Evolutionary conservation across 371 early-diverging fungal genomes (phyloP).

Genomic region (Thermomucor indicae-seudaticae): DNA sequence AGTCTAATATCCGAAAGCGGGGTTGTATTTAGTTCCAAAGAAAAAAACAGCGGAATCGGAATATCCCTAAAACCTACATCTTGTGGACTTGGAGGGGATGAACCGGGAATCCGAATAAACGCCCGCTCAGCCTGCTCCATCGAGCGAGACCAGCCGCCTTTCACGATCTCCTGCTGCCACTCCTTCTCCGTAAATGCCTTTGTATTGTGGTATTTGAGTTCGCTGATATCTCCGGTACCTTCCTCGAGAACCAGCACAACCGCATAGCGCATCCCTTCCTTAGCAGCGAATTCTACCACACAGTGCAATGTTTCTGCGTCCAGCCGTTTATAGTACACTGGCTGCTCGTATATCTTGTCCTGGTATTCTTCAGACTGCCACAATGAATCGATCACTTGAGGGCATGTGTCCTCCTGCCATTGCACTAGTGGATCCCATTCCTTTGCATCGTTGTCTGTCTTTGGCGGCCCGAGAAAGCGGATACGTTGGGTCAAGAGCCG

Average conservation of each 20-base stretch:
- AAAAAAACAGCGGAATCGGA: not conserved
- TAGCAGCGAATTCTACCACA: conserved; percentile 30
- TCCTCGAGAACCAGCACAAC: conserved; percentile 30
- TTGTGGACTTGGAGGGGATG: not conserved
- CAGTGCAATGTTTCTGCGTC: conserved; percentile 39
- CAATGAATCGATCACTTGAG: conserved; percentile 24
- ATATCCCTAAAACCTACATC: not conserved
- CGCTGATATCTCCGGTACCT: conserved; percentile 26
- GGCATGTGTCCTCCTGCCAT: conserved; percentile 40
- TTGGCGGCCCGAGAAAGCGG: conserved; percentile 17
- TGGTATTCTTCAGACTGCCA: conserved; percentile 21
- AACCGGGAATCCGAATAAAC: conserved; percentile 16
- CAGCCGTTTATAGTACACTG: conserved; percentile 41
- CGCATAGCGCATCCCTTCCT: conserved; percentile 22
- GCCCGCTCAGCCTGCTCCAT: conserved; percentile 36
- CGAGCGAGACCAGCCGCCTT: conserved; percentile 22
- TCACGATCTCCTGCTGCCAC: conserved; percentile 31
- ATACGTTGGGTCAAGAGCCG: conserved; percentile 32
- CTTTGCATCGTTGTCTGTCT: conserved; percentile 2
- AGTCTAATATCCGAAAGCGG: not conserved
- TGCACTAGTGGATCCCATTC: conserved; percentile 31
- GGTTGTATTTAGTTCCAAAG: not conserved
- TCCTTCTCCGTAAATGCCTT: conserved; percentile 29
- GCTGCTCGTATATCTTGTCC: conserved; percentile 25
- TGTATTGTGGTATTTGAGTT: conserved; percentile 44